Conservation (phyloP, 768 basidiomycete species). For the Agrocybe praecox region DNA sequence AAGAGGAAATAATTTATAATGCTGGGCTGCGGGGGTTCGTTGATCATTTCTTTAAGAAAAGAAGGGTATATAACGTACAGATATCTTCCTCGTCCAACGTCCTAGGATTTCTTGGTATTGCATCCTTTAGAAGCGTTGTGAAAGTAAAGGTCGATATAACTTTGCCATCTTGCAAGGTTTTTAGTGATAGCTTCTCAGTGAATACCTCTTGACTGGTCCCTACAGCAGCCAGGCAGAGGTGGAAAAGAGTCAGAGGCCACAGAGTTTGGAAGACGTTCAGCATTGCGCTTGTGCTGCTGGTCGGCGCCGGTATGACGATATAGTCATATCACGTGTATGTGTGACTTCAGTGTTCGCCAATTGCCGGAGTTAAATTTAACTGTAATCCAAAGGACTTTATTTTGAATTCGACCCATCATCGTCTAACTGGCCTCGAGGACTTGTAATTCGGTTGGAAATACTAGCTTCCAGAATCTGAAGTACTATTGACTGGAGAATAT, state of each 20-base stretch:
- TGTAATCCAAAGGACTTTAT: not conserved
- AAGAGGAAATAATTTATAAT: constrained; percentile 87
- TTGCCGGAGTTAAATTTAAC: not conserved
- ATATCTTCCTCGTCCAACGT: constrained; percentile 51
- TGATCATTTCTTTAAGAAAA: not conserved
- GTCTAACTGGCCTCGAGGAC: not conserved
- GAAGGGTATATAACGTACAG: constrained; percentile 31
- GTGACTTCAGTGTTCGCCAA: not conserved
- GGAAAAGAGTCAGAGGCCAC: constrained; percentile 19
- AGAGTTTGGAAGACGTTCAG: constrained; percentile 4
- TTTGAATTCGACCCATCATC: not conserved
- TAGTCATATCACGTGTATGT: constrained; percentile 7
- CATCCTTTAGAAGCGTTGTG: constrained; percentile 58
- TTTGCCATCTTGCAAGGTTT: constrained; percentile 77
- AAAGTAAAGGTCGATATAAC: constrained; percentile 84
- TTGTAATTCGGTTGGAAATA: too few relatives aligned
- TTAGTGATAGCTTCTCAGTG: constrained; percentile 44
- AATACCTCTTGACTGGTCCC: constrained; percentile 44
- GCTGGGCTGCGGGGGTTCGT: constrained; percentile 57
- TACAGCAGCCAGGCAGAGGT: constrained; percentile 16
- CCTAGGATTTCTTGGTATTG: constrained; percentile 56
- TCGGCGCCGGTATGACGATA: constrained; percentile 5
- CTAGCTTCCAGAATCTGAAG: not conserved
- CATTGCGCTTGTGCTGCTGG: constrained; percentile 13
- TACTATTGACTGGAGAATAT: not conserved